Evolutionary conservation across 164 flowering plant genomes (phyloP).

Genomic region (Brasenia schreberi): DNA sequence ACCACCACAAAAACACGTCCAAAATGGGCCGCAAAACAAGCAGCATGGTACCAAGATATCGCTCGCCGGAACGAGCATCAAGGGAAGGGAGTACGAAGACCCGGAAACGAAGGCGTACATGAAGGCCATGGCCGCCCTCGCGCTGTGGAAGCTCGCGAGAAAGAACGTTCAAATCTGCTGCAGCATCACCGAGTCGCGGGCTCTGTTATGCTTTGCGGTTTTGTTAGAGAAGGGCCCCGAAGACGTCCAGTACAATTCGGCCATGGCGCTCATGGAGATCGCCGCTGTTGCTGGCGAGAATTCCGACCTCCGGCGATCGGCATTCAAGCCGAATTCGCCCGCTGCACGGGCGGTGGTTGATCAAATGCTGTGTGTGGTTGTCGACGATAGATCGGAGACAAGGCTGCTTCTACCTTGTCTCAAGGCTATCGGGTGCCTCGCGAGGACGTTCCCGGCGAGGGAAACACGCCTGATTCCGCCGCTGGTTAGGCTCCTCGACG

Average conservation of each 20-base stretch:
- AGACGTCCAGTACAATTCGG: conserved; percentile 52
- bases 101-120: conserved; percentile 49
- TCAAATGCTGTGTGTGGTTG: conserved; percentile 42
- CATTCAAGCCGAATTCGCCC: conserved; percentile 83
- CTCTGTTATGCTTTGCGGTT: conserved; percentile 63
- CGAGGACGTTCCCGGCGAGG: conserved; percentile 64
- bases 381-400: conserved; percentile 35
- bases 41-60: conserved; percentile 6
- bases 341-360: conserved; percentile 76
- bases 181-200: conserved; percentile 72
- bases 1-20: not conserved
- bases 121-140: conserved; percentile 84
- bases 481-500: conserved; percentile 59
- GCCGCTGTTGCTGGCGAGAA: conserved; percentile 54
- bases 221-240: conserved; percentile 58
- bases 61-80: conserved; percentile 41
- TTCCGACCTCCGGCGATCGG: conserved; percentile 47
- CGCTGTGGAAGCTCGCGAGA: conserved; percentile 46
- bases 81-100: conserved; percentile 60
- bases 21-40: not conserved
- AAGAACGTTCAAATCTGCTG: conserved; percentile 45
- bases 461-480: conserved; percentile 66
- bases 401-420: conserved; percentile 55
- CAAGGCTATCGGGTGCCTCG: conserved; percentile 48
- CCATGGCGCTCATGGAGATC: conserved; percentile 78